phyloP scores from a whole-genome alignment of 306 rosid species.

The Argentina anserina region DNA sequence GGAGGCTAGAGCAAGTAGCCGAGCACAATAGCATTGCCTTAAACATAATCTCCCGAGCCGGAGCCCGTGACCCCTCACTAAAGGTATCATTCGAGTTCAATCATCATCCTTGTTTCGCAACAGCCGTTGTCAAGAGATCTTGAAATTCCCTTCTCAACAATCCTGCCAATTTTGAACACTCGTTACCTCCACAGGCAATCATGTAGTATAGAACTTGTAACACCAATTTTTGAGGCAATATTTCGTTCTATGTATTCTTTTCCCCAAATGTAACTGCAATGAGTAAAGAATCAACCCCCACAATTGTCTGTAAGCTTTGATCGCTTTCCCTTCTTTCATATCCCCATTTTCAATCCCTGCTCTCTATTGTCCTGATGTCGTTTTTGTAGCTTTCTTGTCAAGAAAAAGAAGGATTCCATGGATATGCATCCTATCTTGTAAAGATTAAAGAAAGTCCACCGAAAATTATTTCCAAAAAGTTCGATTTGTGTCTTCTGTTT shows the following conservation, averaged over 20 bases:
- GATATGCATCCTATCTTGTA: not conserved
- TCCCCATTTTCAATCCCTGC: not conserved
- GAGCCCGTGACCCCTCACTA: conserved; percentile 63
- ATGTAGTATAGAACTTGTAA: conserved; percentile 40
- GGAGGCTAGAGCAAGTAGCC: conserved; percentile 83
- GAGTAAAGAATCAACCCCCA: conserved; percentile 23
- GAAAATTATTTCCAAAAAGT: not conserved
- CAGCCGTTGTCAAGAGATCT: conserved; percentile 81
- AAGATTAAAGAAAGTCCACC: not conserved
- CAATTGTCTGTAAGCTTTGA: not conserved
- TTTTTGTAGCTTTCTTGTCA: not conserved
- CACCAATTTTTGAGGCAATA: conserved; percentile 19
- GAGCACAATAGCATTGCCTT: conserved; percentile 89
- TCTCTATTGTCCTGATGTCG: not conserved
- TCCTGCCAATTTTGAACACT: conserved; percentile 50
- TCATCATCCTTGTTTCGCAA: conserved; percentile 84
- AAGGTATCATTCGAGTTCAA: conserved; percentile 71
- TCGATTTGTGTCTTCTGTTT: not conserved
- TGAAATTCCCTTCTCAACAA: conserved; percentile 31
- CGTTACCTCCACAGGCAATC: conserved; percentile 27
- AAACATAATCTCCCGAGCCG: conserved; percentile 59
- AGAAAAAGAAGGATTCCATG: not conserved
- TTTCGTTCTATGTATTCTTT: conserved; percentile 37
- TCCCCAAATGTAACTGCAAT: conserved; percentile 39
- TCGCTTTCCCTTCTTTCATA: not conserved